These are phyloP conservation scores for Stromatinia cepivora DNA, from an alignment of 2,329 filamentous ascomycete species.

Conservation along the genomic window DNA sequence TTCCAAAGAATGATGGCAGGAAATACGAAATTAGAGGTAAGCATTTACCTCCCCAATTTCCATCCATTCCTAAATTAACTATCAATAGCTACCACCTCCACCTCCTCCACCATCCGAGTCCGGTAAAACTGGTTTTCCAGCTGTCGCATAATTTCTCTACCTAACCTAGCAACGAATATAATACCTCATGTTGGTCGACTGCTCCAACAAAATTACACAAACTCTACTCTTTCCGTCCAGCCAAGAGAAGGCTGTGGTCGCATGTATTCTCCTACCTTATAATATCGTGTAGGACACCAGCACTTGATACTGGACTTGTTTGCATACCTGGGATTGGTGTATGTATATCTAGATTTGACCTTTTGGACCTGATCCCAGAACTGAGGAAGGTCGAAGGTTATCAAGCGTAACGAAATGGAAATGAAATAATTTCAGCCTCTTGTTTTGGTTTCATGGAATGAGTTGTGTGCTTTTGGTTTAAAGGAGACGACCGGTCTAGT, in stretches of 20 bases:
- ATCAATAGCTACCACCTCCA: conserved; percentile 35
- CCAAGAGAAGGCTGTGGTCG: conserved; percentile 18
- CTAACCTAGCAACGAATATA: background rate
- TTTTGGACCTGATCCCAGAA: conserved; percentile 3
- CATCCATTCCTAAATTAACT: conserved; percentile 22
- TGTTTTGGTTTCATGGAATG: background rate
- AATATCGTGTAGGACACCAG: conserved; percentile 15
- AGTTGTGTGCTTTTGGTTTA: background rate
- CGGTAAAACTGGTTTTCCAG: conserved; percentile 38
- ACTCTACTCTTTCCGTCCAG: conserved; percentile 40
- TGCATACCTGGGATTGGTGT: conserved; percentile 39
- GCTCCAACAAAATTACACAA: conserved; percentile 29
- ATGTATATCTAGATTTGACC: conserved; percentile 32
- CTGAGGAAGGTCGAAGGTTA: background rate
- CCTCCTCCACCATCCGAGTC: conserved; percentile 39
- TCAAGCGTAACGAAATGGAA: conserved; percentile 15
- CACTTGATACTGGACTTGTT: conserved; percentile 27
- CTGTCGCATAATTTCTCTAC: conserved; percentile 33
- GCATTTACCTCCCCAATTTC: conserved; percentile 27
- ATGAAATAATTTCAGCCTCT: conserved; percentile 1
- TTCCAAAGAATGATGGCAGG: conserved; percentile 94
- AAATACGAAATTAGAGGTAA: conserved; percentile 77
- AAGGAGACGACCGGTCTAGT: background rate
- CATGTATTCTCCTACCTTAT: conserved; percentile 30
- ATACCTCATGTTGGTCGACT: conserved; percentile 24